Evolutionary conservation across 495 filamentous ascomycete genomes (phyloP), one percentile per base, ranked within the genome.

Genomic region (Annulohypoxylon moriforme): DNA sequence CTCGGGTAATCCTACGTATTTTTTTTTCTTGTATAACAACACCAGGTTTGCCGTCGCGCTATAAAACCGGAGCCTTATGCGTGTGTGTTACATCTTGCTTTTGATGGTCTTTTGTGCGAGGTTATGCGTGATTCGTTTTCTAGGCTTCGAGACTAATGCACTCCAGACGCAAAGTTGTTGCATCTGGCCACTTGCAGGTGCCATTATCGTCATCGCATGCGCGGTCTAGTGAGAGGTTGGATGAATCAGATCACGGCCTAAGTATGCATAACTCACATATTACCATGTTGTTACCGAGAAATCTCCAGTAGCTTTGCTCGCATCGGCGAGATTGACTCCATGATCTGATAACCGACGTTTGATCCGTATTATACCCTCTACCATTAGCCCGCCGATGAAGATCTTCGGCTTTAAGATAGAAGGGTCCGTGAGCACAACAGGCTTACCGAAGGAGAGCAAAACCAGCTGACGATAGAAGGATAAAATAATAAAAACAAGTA

Each of bases 81-180:
- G 16, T 55, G 27, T 58, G 34, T 58, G 31, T 38, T 63, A 52
- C 36, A 42, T 58, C 57, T 66, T 73, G 20, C 47, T 55, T 62
- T 62, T 62, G 16, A 44, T 62, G 18, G 61, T 61, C 47, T 60
- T 62, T 52, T 24, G 50, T 66, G 18, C 50, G 62, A 44, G 49
- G 7, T 46, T 25, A 25, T 34, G 50, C 61, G 25, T 67, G 62
- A 69, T 73, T 73, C 61, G 60, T 59, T 62, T 73, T 47, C 36
- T 60, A 66, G 18, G 40, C 42, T 34, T 69, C 40, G 25, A 38
- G 44, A 40, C 71, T 69, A 73, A 73, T 73, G 71, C 71, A 68
- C 71, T 73, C 65, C 65, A 73, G 60, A 66, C 50, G 61, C 61
- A 69, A 69, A 58, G 68, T 65, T 69, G 60, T 68, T 65, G 58